phyloP scores from a whole-genome alignment of 345 rosid species.

The Hibiscus trionum region DNA sequence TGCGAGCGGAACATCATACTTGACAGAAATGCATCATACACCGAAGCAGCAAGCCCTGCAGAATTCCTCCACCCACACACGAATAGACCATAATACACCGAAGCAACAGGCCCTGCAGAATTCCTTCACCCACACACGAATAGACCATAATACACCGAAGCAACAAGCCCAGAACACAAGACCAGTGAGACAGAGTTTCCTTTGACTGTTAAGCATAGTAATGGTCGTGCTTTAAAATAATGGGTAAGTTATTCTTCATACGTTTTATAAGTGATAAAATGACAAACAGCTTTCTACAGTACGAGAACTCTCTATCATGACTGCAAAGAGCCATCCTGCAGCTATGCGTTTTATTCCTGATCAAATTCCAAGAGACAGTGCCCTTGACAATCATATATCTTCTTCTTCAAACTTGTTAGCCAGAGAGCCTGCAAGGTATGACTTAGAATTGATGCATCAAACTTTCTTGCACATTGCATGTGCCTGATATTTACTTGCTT shows the following conservation, averaged over 20 bases:
- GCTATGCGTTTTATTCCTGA: constrained; percentile 98
- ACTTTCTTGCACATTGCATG: constrained; percentile 12
- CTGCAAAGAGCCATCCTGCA: constrained; percentile 98
- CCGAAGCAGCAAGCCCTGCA: too few species aligned
- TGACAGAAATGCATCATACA: too few species aligned
- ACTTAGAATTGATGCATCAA: constrained; percentile 8
- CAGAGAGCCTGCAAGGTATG: constrained; percentile 82
- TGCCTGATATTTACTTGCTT: constrained; percentile 26
- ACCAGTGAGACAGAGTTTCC: too few species aligned
- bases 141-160: too few species aligned
- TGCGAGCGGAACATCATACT: too few species aligned
- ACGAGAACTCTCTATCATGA: constrained; percentile 98
- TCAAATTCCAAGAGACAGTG: constrained; percentile 52
- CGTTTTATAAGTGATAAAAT: constrained; percentile 91
- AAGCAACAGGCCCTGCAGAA: too few species aligned
- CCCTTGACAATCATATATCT: constrained; percentile 31
- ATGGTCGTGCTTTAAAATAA: not conserved
- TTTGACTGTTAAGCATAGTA: too few species aligned
- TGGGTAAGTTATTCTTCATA: constrained; percentile 34
- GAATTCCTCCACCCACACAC: too few species aligned
- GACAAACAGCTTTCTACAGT: constrained; percentile 99
- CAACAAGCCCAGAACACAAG: too few species aligned
- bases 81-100: too few species aligned
- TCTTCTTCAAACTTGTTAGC: constrained; percentile 44
- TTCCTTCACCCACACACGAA: too few species aligned